Evolutionary conservation across 1,284 basidiomycete genomes (phyloP).

Genomic region (Ustilago crameri): DNA sequence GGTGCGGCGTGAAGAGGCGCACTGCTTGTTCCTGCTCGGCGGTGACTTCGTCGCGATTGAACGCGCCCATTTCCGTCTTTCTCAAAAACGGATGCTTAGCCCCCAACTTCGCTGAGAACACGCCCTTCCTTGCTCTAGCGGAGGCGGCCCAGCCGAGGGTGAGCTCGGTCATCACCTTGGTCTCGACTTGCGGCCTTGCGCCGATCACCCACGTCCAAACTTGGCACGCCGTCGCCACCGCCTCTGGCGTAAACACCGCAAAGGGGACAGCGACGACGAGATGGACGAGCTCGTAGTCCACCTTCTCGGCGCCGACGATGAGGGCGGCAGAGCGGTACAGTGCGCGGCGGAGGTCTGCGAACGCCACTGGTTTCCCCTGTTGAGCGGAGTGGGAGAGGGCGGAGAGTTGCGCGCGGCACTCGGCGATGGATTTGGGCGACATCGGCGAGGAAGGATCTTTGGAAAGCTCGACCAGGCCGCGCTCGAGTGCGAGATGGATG

Average conservation of each 20-base stretch:
- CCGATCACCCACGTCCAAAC: conserved; percentile 97
- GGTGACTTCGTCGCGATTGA: conserved; percentile 85
- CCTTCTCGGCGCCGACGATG: conserved; percentile 66
- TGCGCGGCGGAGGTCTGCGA: conserved; percentile 81
- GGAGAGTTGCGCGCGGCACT: conserved; percentile 78
- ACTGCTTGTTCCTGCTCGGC: conserved; percentile 78
- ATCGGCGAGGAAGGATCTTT: conserved; percentile 75
- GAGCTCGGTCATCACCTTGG: conserved; percentile 85
- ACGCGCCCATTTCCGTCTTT: conserved; percentile 88
- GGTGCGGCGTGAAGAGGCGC: conserved; percentile 79
- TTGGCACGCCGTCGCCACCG: conserved; percentile 87
- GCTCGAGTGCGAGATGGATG: conserved; percentile 74
- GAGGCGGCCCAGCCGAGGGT: conserved; percentile 86
- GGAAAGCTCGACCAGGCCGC: conserved; percentile 73
- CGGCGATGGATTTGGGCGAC: conserved; percentile 73
- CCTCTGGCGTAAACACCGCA: conserved; percentile 85
- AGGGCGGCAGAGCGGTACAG: conserved; percentile 83
- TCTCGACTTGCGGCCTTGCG: conserved; percentile 80
- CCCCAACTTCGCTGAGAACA: conserved; percentile 71
- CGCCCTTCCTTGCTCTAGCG: conserved; percentile 76
- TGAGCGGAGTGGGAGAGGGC: conserved; percentile 73
- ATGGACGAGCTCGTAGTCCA: conserved; percentile 86
- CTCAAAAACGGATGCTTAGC: conserved; percentile 85
- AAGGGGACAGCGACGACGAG: conserved; percentile 89
- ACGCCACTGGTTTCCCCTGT: conserved; percentile 21